These are phyloP conservation scores for Spergularia marina DNA, from an alignment of 148 eudicot species.

Conservation along the genomic window DNA sequence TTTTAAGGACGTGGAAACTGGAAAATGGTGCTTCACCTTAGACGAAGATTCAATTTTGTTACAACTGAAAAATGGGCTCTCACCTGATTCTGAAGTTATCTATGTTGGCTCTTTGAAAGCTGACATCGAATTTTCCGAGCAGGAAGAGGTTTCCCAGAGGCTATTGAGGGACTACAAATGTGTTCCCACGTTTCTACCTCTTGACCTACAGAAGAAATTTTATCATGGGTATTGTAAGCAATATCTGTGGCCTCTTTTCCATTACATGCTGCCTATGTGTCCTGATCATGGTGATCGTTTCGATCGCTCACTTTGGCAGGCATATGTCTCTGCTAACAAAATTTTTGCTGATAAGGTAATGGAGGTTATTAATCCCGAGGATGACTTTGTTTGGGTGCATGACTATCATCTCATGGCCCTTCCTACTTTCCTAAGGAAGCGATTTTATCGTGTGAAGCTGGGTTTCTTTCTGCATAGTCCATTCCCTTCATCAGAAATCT, in stretches of 20 bases:
- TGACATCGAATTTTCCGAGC: conserved; percentile 56
- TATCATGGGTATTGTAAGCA: conserved; percentile 76
- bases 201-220: conserved; percentile 44
- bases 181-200: conserved; percentile 69
- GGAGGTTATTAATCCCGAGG: conserved; percentile 71
- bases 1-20: conserved; percentile 43
- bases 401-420: conserved; percentile 73
- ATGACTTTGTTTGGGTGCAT: conserved; percentile 72
- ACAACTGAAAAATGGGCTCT: conserved; percentile 58
- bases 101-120: conserved; percentile 69
- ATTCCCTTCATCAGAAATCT: conserved; percentile 77
- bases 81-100: conserved; percentile 55
- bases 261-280: conserved; percentile 77
- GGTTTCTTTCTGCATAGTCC: conserved; percentile 81
- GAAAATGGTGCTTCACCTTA: conserved; percentile 55
- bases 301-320: conserved; percentile 74
- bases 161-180: conserved; percentile 59
- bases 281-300: conserved; percentile 74
- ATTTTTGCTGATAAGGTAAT: conserved; percentile 70
- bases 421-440: conserved; percentile 70
- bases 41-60: conserved; percentile 59
- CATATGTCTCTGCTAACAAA: conserved; percentile 74
- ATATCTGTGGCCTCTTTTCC: conserved; percentile 78
- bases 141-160: conserved; percentile 59
- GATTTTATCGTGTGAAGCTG: conserved; percentile 57